A percentile compares a stretch with the other conserved stretches of the same genome.
Conservation (phyloP, 768 basidiomycete genomes). For the Mycena galopus region DNA sequence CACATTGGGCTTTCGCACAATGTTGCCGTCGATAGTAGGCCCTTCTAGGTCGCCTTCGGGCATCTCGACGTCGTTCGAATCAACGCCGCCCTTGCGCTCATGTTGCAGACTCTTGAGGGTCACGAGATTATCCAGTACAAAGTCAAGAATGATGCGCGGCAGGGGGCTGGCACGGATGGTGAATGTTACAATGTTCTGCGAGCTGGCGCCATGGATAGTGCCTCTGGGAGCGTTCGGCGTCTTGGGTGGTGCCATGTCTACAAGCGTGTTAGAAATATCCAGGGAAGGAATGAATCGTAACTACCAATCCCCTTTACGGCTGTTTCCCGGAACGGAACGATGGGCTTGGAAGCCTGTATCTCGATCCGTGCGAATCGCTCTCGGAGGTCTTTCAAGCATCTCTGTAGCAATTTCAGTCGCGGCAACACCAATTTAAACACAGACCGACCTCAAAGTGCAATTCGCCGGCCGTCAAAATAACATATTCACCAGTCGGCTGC, state of each 20-base stretch:
- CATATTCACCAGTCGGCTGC: constrained; percentile 97
- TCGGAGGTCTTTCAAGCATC: constrained; percentile 95
- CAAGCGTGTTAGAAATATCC: not conserved
- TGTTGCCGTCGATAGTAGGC: constrained; percentile 66
- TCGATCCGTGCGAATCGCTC: constrained; percentile 95
- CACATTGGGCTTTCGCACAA: constrained; percentile 73
- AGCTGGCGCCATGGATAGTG: constrained; percentile 78
- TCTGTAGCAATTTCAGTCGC: constrained; percentile 57
- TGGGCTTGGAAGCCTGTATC: constrained; percentile 94
- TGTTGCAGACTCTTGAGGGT: constrained; percentile 73
- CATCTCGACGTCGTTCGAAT: constrained; percentile 47
- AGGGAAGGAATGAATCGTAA: constrained; percentile 16
- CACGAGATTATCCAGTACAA: constrained; percentile 79
- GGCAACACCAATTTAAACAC: not conserved
- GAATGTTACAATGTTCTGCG: constrained; percentile 81
- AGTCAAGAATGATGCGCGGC: constrained; percentile 77
- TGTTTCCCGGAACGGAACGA: constrained; percentile 98
- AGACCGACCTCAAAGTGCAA: constrained; percentile 88
- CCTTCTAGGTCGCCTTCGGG: constrained; percentile 49
- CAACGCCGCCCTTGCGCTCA: constrained; percentile 53
- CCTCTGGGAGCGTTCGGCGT: constrained; percentile 79
- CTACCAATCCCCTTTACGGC: constrained; percentile 83
- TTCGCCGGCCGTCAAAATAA: constrained; percentile 96
- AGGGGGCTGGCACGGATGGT: constrained; percentile 87
- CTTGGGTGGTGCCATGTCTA: constrained; percentile 92